These are phyloP conservation scores for Chenopodium suecicum DNA, from an alignment of 148 eudicot species.

Conservation along the genomic window DNA sequence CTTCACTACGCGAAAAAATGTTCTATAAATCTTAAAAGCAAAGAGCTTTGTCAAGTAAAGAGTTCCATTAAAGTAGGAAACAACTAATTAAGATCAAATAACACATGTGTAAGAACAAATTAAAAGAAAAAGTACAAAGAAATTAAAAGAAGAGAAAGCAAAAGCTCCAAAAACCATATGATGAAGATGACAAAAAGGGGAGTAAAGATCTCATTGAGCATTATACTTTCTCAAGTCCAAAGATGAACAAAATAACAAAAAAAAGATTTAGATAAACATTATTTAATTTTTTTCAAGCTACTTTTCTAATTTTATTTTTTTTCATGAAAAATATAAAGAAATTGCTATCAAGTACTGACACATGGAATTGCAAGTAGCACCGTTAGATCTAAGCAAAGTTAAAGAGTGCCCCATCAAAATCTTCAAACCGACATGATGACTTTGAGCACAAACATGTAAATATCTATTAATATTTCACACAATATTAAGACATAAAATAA, in stretches of 20 bases:
- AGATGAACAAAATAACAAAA: slow-evolving; percentile 24
- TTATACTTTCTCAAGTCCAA: slow-evolving; percentile 29
- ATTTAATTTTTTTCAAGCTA: slow-evolving; percentile 27
- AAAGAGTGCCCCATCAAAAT: slow-evolving; percentile 26
- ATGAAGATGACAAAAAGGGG: slow-evolving; percentile 35
- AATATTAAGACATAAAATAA: background rate
- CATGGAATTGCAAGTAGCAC: slow-evolving; percentile 7
- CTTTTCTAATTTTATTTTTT: slow-evolving; percentile 6
- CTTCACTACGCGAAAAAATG: slow-evolving; percentile 2
- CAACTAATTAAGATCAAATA: slow-evolving; percentile 12
- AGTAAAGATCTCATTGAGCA: slow-evolving; percentile 33
- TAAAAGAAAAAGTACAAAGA: slow-evolving; percentile 27
- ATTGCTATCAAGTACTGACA: slow-evolving; percentile 25
- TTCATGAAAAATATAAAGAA: background rate
- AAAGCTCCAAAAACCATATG: slow-evolving; percentile 31
- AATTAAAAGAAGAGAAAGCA: slow-evolving; percentile 43
- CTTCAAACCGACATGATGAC: slow-evolving; percentile 30
- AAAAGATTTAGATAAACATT: background rate
- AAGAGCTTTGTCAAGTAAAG: slow-evolving; percentile 26
- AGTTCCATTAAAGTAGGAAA: slow-evolving; percentile 23
- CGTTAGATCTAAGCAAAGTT: slow-evolving; percentile 33
- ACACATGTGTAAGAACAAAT: slow-evolving; percentile 21
- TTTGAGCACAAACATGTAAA: slow-evolving; percentile 23
- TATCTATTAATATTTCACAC: background rate
- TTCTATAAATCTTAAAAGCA: slow-evolving; percentile 7